A percentile compares a stretch with the other conserved stretches of the same genome.
Evolutionary conservation across 1,284 basidiomycete genomes (phyloP).

Genomic region (Phenoliferia sp.): DNA sequence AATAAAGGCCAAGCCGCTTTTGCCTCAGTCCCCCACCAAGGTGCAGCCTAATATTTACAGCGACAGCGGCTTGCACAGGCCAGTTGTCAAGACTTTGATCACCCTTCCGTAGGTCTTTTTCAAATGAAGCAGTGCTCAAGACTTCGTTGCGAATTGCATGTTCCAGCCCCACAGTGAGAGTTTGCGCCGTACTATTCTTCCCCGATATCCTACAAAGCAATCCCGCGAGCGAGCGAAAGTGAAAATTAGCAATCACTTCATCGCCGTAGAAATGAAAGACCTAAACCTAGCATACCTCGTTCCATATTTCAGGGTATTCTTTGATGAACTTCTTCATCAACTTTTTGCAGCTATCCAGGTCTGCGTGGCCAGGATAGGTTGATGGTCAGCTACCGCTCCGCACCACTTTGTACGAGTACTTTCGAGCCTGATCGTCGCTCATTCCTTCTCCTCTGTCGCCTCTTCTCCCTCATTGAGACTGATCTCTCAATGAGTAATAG

Average conservation of each 20-base stretch:
- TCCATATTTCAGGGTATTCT: conserved; percentile 33
- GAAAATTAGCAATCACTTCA: neutral
- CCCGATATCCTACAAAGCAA: conserved; percentile 10
- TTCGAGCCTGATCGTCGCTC: neutral
- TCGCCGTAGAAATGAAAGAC: too few species aligned
- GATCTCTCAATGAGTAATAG: neutral
- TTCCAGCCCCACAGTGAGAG: too few species aligned
- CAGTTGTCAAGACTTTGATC: too few species aligned
- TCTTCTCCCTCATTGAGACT: neutral
- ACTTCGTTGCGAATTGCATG: too few species aligned
- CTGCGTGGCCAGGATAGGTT: neutral
- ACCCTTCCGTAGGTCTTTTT: too few species aligned
- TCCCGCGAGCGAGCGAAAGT: too few species aligned
- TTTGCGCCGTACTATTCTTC: conserved; percentile 18
- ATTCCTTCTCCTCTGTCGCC: neutral
- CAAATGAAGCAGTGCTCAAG: too few species aligned
- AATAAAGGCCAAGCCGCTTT: too few species aligned
- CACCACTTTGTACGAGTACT: too few species aligned
- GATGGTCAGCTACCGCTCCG: neutral
- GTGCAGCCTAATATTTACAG: too few species aligned
- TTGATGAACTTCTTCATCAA: conserved; percentile 37
- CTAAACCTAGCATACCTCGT: conserved; percentile 31
- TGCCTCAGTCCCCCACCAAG: too few species aligned
- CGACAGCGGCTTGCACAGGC: too few species aligned
- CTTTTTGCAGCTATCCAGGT: conserved; percentile 33